Percentiles rank a stretch among this genome's conserved stretches.
Conservation (phyloP, 1,139 yeast species). For the Nadsonia commutata region DNA sequence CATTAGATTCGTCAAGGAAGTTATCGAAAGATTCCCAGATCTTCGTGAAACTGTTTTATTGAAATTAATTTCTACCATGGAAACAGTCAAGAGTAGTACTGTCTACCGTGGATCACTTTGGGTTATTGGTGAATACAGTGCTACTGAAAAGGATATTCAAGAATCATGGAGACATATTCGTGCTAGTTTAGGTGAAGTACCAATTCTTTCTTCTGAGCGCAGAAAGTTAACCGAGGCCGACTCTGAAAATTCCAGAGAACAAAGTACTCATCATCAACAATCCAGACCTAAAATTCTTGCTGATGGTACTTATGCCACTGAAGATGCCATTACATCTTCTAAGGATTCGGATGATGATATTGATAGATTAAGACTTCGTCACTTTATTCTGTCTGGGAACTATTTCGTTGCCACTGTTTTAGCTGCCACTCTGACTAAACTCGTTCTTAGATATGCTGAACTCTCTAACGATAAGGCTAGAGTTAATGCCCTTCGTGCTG, state of each 20-base stretch:
- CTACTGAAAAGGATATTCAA: slow-evolving; percentile 59
- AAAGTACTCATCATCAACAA: slow-evolving; percentile 6
- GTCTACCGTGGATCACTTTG: slow-evolving; percentile 90
- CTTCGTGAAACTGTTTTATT: slow-evolving; percentile 53
- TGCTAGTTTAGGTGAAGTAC: slow-evolving; percentile 77
- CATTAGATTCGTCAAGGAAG: slow-evolving; percentile 79
- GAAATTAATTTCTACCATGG: slow-evolving; percentile 50
- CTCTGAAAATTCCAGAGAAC: slow-evolving; percentile 13
- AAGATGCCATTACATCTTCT: slow-evolving; percentile 57
- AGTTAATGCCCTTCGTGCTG: slow-evolving; percentile 81
- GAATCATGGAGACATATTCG: slow-evolving; percentile 82
- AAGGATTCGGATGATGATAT: slow-evolving; percentile 21
- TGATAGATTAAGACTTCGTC: slow-evolving; percentile 59
- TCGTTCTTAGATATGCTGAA: slow-evolving; percentile 63
- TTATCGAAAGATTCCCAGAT: slow-evolving; percentile 81
- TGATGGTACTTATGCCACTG: slow-evolving; percentile 98
- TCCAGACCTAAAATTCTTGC: slow-evolving; percentile 68
- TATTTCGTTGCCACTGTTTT: slow-evolving; percentile 83
- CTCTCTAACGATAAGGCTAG: slow-evolving; percentile 36
- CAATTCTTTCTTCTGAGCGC: slow-evolving; percentile 66
- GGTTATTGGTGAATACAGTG: slow-evolving; percentile 87
- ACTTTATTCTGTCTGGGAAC: slow-evolving; percentile 72
- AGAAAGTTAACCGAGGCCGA: slow-evolving; percentile 26
- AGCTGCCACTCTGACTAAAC: slow-evolving; percentile 77
- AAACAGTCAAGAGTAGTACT: slow-evolving; percentile 66